phyloP scores from a whole-genome alignment of 2,329 filamentous ascomycete genomes.

The Sclerotinia borealis region DNA sequence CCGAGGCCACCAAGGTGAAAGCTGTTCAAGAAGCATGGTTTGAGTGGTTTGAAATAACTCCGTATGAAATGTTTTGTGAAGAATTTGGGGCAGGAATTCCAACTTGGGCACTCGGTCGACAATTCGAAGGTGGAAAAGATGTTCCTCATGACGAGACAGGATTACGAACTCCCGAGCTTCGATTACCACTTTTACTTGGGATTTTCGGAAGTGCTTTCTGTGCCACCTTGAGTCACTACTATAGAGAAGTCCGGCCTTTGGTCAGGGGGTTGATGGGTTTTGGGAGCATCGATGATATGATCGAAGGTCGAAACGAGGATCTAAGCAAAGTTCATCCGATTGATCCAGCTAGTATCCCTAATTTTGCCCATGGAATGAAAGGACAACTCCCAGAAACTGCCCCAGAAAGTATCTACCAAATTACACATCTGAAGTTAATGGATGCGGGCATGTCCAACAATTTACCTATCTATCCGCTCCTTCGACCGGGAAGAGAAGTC shows the following conservation, averaged over 20 bases:
- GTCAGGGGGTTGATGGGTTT: constrained; percentile 71
- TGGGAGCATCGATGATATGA: constrained; percentile 69
- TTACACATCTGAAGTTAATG: constrained; percentile 76
- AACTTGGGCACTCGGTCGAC: constrained; percentile 84
- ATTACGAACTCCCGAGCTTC: constrained; percentile 72
- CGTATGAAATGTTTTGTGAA: constrained; percentile 93
- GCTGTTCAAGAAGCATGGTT: constrained; percentile 75
- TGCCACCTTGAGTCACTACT: constrained; percentile 92
- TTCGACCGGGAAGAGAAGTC: constrained; percentile 80
- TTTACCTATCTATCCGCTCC: constrained; percentile 86
- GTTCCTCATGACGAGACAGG: constrained; percentile 59
- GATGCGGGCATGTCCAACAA: constrained; percentile 99
- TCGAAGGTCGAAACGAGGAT: constrained; percentile 76
- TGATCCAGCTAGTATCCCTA: constrained; percentile 83
- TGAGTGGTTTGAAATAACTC: constrained; percentile 95
- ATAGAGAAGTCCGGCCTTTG: constrained; percentile 83
- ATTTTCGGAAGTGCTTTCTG: constrained; percentile 98
- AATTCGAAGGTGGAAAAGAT: constrained; percentile 67
- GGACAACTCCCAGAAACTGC: constrained; percentile 66
- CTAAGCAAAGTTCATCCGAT: constrained; percentile 91
- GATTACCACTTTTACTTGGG: constrained; percentile 78
- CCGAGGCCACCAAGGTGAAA: constrained; percentile 46
- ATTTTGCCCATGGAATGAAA: constrained; percentile 79
- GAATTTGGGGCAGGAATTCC: constrained; percentile 88
- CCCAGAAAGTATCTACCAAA: constrained; percentile 68